Evolutionary conservation across 768 basidiomycete species (phyloP).

Genomic region (Fomitopsis serialis): DNA sequence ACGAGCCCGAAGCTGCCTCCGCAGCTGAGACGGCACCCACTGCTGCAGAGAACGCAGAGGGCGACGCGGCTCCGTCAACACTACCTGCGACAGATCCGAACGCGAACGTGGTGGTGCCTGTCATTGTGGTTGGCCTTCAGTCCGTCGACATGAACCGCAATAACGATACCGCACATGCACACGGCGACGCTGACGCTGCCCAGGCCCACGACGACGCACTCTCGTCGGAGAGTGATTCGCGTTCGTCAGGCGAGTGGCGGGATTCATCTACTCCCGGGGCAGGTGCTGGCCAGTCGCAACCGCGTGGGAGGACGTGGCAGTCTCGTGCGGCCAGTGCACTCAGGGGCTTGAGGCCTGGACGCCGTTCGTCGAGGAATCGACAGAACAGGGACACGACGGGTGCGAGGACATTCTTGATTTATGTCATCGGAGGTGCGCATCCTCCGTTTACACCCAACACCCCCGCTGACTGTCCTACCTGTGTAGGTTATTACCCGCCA

Average conservation of each 20-base stretch:
- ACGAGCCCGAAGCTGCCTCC: neutral
- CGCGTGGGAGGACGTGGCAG: constrained; percentile 45
- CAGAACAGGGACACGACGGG: constrained; percentile 21
- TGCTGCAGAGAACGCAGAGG: neutral
- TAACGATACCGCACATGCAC: constrained; percentile 12
- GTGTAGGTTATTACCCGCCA: constrained; percentile 83
- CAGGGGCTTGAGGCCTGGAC: constrained; percentile 37
- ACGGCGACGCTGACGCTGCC: constrained; percentile 8
- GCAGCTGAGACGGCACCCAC: neutral
- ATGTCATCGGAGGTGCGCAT: constrained; percentile 74
- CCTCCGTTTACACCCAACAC: neutral
- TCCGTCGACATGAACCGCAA: constrained; percentile 49
- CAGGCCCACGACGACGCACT: constrained; percentile 14
- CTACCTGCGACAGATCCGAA: constrained; percentile 1
- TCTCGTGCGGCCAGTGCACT: constrained; percentile 60
- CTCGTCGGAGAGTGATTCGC: constrained; percentile 2
- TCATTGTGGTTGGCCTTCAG: constrained; percentile 80
- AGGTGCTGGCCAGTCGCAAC: constrained; percentile 15
- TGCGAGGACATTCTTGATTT: constrained; percentile 81
- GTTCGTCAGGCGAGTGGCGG: constrained; percentile 3
- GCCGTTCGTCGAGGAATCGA: constrained; percentile 13
- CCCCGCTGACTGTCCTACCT: constrained; percentile 4
- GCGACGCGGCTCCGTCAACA: constrained; percentile 3
- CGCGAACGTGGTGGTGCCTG: constrained; percentile 56
- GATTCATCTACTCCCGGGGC: constrained; percentile 1